These are phyloP conservation scores for Millerozyma acaciae DNA, from an alignment of 805 yeast genomes.

Conservation along the genomic window DNA sequence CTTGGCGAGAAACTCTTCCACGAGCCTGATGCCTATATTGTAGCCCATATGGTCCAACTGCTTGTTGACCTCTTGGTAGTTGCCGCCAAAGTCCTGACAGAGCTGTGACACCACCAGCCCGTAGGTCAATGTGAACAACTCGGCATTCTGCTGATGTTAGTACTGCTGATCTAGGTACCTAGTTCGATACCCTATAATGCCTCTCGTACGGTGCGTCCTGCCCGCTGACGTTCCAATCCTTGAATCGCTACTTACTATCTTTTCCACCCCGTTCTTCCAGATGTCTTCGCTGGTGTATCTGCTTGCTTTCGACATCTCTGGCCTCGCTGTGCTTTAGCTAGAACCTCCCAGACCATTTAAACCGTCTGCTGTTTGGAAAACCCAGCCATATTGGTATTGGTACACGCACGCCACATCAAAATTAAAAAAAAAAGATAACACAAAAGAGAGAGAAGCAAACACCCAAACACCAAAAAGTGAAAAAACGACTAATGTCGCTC, in stretches of 20 bases:
- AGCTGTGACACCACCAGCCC: conserved; percentile 92
- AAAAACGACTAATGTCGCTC: no score
- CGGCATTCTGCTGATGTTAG: conserved; percentile 59
- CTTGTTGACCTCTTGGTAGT: conserved; percentile 73
- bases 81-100: conserved; percentile 74
- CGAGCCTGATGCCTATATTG: conserved; percentile 84
- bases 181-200: no score
- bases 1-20: conserved; percentile 89
- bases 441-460: no score
- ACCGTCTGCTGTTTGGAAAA: no score
- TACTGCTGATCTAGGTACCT: conserved; percentile 3
- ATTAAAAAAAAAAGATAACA: no score
- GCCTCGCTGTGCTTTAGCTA: not conserved
- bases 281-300: conserved; percentile 71
- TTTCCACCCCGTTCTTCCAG: conserved; percentile 86
- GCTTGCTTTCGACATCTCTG: conserved; percentile 21
- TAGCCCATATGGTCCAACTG: conserved; percentile 93
- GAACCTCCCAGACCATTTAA: not conserved
- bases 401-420: no score
- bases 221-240: not conserved
- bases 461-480: no score
- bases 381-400: no score
- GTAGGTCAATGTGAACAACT: conserved; percentile 88
- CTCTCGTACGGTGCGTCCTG: not conserved
- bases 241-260: conserved; percentile 52